These are phyloP conservation scores for Exserohilum rostratum DNA, from an alignment of 2,329 filamentous ascomycete genomes.

Conservation along the genomic window DNA sequence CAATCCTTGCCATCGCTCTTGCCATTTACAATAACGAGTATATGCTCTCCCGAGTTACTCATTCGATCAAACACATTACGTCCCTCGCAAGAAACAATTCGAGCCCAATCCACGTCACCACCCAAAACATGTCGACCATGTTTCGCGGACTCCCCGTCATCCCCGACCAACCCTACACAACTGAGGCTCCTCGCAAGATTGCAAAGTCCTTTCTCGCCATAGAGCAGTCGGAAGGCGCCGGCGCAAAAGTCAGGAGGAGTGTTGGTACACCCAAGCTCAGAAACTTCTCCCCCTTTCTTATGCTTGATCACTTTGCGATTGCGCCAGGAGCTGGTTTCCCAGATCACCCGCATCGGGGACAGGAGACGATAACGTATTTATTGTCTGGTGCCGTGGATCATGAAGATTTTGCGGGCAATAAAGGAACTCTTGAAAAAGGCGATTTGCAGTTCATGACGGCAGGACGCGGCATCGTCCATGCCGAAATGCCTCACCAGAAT, in stretches of 20 bases:
- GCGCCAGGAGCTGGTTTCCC: slow-evolving; percentile 84
- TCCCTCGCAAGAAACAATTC: slow-evolving; percentile 28
- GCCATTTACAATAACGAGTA: slow-evolving; percentile 48
- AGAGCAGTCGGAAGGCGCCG: slow-evolving; percentile 86
- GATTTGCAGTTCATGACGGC: slow-evolving; percentile 99
- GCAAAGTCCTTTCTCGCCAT: slow-evolving; percentile 81
- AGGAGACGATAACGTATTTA: slow-evolving; percentile 90
- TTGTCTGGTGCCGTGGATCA: slow-evolving; percentile 86
- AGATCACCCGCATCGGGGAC: slow-evolving; percentile 82
- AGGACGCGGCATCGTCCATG: slow-evolving; percentile 88
- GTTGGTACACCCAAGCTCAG: slow-evolving; percentile 83
- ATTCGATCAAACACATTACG: slow-evolving; percentile 37
- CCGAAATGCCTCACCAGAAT: slow-evolving; percentile 89
- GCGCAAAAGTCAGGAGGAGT: slow-evolving; percentile 83
- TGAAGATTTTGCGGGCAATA: slow-evolving; percentile 87
- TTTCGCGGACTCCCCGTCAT: slow-evolving; percentile 59
- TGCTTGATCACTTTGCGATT: slow-evolving; percentile 90
- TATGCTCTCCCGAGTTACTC: slow-evolving; percentile 49
- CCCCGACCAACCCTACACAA: slow-evolving; percentile 46
- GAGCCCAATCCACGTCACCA: slow-evolving; percentile 28
- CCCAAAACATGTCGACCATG: slow-evolving; percentile 41
- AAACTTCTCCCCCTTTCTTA: slow-evolving; percentile 90
- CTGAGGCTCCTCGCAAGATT: slow-evolving; percentile 70
- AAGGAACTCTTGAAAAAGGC: slow-evolving; percentile 82
- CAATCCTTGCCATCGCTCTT: slow-evolving; percentile 50